Percentiles rank a stretch among this genome's conserved stretches.
These are phyloP conservation scores for peach (Prunus persica) DNA, from an alignment of 306 rosid species.

Conservation along the genomic window Prunus_persica_NCBIv2 NC_034013.1:15305001-15305500, in stretches of 20 bases:
- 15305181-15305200: slow-evolving; percentile 27
- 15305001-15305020: slow-evolving; percentile 25
- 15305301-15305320: slow-evolving; percentile 53
- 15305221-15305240: slow-evolving; percentile 37
- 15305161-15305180: slow-evolving; percentile 10
- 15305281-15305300: slow-evolving; percentile 34
- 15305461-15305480: slow-evolving; percentile 21
- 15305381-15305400: slow-evolving; percentile 47
- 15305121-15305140: background rate
- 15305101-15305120: background rate
- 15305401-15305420: slow-evolving; percentile 29
- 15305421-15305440: slow-evolving; percentile 26
- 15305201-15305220: slow-evolving; percentile 44
- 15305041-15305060: slow-evolving; percentile 88
- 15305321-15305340: slow-evolving; percentile 29
- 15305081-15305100: background rate
- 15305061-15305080: background rate
- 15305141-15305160: background rate
- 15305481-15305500: slow-evolving; percentile 28
- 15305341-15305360: slow-evolving; percentile 38
- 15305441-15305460: slow-evolving; percentile 38
- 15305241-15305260: slow-evolving; percentile 30
- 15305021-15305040: slow-evolving; percentile 38
- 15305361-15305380: slow-evolving; percentile 31
- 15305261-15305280: slow-evolving; percentile 34